Evolutionary conservation across 768 basidiomycete genomes (phyloP).

Genomic region (Suillus fuscotomentosus): DNA sequence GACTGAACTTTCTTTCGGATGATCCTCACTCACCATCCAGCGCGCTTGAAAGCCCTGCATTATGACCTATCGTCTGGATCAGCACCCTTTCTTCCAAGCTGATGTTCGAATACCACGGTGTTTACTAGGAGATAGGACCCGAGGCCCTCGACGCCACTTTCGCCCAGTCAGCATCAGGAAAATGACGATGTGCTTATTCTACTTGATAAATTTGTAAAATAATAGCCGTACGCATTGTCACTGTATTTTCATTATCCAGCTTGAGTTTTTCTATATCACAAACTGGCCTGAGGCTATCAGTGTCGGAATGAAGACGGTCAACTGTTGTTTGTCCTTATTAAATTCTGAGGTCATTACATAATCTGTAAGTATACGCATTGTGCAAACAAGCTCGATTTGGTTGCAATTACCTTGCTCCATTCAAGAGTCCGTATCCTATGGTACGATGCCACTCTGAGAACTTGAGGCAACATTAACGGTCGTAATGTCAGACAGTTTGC

Average conservation of each 20-base stretch:
- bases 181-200: too few species aligned
- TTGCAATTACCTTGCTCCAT: background rate
- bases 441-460: background rate
- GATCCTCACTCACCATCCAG: background rate
- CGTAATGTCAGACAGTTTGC: slow-evolving; percentile 48
- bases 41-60: background rate
- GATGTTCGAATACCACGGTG: background rate
- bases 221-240: too few species aligned
- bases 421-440: background rate
- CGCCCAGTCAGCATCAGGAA: too few species aligned
- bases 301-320: background rate
- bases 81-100: background rate
- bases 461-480: background rate
- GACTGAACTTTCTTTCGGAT: background rate
- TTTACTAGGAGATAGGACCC: background rate
- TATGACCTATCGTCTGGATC: background rate
- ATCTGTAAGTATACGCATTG: slow-evolving; percentile 8
- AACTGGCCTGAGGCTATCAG: too few species aligned
- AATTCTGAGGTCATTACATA: slow-evolving; percentile 10
- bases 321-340: slow-evolving; percentile 17
- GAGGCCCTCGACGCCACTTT: too few species aligned
- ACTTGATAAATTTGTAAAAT: too few species aligned
- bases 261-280: too few species aligned
- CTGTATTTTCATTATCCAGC: too few species aligned
- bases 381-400: slow-evolving; percentile 6